Evolutionary conservation across 1,284 basidiomycete species (phyloP).

Genomic region (Vanrija humicola): DNA sequence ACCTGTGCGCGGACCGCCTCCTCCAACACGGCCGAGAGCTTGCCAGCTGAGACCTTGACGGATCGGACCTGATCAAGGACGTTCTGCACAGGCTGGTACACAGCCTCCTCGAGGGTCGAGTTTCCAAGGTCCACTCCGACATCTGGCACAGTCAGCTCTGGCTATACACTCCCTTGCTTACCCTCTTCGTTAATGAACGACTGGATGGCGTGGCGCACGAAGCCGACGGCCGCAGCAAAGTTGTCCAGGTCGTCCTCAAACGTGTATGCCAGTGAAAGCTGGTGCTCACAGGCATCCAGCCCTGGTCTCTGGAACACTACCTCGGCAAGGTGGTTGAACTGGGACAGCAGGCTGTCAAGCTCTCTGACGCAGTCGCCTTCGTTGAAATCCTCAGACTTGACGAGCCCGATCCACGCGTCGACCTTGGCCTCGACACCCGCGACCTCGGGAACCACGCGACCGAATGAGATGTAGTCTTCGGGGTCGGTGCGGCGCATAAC

Average conservation of each 20-base stretch:
- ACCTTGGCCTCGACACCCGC: slow-evolving; percentile 83
- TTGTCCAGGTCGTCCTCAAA: slow-evolving; percentile 88
- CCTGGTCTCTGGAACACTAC: slow-evolving; percentile 75
- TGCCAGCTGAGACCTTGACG: slow-evolving; percentile 77
- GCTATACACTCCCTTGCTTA: slow-evolving; percentile 54
- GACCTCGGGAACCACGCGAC: slow-evolving; percentile 77
- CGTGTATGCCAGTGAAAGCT: slow-evolving; percentile 72
- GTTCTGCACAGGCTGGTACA: slow-evolving; percentile 75
- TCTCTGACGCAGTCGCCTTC: slow-evolving; percentile 89
- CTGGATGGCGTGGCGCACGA: slow-evolving; percentile 78
- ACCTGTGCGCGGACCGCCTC: slow-evolving; percentile 67
- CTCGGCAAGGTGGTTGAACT: slow-evolving; percentile 85
- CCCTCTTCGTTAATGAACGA: slow-evolving; percentile 62
- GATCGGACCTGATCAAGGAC: slow-evolving; percentile 74
- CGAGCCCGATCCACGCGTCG: slow-evolving; percentile 80
- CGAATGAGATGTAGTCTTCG: slow-evolving; percentile 76
- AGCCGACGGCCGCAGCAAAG: slow-evolving; percentile 81
- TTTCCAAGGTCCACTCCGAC: slow-evolving; percentile 67
- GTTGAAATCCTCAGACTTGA: slow-evolving; percentile 81
- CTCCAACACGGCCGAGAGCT: slow-evolving; percentile 76
- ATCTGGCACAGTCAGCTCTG: slow-evolving; percentile 52
- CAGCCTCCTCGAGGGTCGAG: slow-evolving; percentile 63
- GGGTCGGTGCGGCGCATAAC: slow-evolving; percentile 73
- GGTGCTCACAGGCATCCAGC: slow-evolving; percentile 80
- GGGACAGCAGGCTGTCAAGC: slow-evolving; percentile 74